Percentiles rank a stretch among this genome's conserved stretches.
Conservation (phyloP, 2,329 filamentous ascomycete genomes). For the Hyphodiscus sp. region DNA sequence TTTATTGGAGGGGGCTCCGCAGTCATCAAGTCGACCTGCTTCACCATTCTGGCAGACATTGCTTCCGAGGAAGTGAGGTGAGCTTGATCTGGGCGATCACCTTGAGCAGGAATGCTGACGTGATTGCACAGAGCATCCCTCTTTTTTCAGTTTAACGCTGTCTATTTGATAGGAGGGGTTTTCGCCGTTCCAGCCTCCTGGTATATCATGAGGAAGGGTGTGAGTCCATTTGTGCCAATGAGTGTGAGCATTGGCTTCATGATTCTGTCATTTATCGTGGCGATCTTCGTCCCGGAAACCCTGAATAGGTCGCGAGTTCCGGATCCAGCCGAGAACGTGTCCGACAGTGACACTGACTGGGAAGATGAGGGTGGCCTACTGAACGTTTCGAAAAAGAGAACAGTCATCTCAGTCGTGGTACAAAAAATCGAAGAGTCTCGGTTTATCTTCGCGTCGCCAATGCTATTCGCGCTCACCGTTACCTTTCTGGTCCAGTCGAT, state of each 20-base stretch:
- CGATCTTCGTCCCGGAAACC: constrained; percentile 21
- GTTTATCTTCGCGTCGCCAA: constrained; percentile 18
- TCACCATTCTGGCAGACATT: constrained; percentile 32
- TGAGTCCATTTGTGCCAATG: constrained; percentile 10
- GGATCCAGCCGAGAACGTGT: background rate
- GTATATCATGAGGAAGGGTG: constrained; percentile 26
- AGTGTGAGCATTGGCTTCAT: constrained; percentile 6
- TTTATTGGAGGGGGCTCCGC: constrained; percentile 31
- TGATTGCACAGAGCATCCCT: constrained; percentile 27
- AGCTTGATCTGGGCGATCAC: background rate
- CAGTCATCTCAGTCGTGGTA: background rate
- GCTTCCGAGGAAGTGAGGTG: constrained; percentile 27
- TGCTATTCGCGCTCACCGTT: constrained; percentile 5
- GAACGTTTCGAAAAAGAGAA: background rate
- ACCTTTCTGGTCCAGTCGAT: constrained; percentile 7
- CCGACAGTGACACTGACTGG: constrained; percentile 2
- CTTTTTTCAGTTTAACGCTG: constrained; percentile 23
- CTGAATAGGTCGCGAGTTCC: background rate
- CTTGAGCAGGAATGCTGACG: background rate
- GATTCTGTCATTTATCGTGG: constrained; percentile 1
- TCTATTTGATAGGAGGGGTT: constrained; percentile 27
- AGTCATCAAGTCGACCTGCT: constrained; percentile 25
- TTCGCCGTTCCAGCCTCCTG: constrained; percentile 30
- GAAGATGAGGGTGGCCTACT: background rate
- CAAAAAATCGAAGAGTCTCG: constrained; percentile 8